Conservation (phyloP, 306 rosid genomes). For the Cucurbita pepo region DNA sequence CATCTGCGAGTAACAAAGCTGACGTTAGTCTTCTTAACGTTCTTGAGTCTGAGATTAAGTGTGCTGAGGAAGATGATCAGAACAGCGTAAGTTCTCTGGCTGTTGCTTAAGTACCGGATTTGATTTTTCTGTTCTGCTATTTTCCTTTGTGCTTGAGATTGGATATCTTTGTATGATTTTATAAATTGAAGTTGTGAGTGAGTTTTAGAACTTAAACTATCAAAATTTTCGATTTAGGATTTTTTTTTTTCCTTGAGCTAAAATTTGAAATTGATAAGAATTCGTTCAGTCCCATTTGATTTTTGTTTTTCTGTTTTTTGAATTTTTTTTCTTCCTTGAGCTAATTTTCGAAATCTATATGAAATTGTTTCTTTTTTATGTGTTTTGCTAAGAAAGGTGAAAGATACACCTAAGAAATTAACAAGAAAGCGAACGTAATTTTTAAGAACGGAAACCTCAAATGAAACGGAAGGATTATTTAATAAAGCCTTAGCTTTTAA, state of each 20-base stretch:
- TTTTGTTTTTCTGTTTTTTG: no score
- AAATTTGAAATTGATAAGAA: neutral
- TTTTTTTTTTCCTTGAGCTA: neutral
- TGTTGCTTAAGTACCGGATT: neutral
- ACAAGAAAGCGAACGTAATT: no score
- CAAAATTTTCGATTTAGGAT: neutral
- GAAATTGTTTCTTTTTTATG: no score
- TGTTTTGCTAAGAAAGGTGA: no score
- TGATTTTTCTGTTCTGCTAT: neutral
- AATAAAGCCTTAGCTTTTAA: neutral
- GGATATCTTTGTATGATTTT: neutral
- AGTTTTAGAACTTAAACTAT: neutral
- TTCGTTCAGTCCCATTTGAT: neutral
- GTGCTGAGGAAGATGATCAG: slow-evolving; percentile 25
- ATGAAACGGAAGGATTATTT: no score
- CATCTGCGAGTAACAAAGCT: slow-evolving; percentile 12
- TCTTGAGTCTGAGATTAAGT: slow-evolving; percentile 43
- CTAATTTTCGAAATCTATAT: no score
- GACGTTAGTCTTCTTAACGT: slow-evolving; percentile 21
- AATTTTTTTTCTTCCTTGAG: no score
- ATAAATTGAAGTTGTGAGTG: neutral
- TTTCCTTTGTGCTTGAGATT: neutral
- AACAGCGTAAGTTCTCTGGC: neutral
- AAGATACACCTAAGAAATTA: no score
- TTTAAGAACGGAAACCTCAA: no score